Evolutionary conservation across 2,329 filamentous ascomycete genomes (phyloP).

Genomic region (Westerdykella sp.): DNA sequence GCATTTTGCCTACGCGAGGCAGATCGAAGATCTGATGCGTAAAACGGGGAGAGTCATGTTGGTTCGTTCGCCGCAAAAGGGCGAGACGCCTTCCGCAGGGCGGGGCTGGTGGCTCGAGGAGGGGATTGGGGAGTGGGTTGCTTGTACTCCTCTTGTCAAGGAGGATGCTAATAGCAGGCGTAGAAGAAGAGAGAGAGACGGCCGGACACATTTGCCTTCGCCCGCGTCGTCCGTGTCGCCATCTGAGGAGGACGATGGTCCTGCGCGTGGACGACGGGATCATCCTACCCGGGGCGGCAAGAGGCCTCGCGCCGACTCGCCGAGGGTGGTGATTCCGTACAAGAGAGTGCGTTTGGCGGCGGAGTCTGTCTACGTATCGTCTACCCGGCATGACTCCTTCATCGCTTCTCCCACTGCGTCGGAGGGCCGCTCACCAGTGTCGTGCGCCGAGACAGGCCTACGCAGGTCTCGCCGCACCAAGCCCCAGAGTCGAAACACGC

Average conservation of each 20-base stretch:
- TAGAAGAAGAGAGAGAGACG: slow-evolving; percentile 15
- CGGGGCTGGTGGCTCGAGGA: slow-evolving; percentile 41
- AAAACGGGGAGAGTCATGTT: slow-evolving; percentile 22
- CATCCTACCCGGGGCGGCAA: slow-evolving; percentile 19
- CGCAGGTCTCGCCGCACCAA: slow-evolving; percentile 5
- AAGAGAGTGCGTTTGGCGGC: slow-evolving; percentile 15
- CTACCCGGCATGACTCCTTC: slow-evolving; percentile 7
- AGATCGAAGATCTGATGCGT: slow-evolving; percentile 30
- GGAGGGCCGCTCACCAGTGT: too few species aligned
- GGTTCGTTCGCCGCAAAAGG: slow-evolving; percentile 23
- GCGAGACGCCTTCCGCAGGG: slow-evolving; percentile 18
- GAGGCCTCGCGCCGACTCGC: slow-evolving; percentile 20
- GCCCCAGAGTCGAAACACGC: slow-evolving; percentile 1
- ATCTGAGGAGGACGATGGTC: slow-evolving; percentile 4
- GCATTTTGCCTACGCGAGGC: slow-evolving; percentile 24
- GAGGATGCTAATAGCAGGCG: slow-evolving; percentile 10
- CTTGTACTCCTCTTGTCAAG: slow-evolving; percentile 34
- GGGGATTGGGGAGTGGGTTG: slow-evolving; percentile 43
- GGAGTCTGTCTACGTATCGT: too few species aligned
- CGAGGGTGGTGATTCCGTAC: slow-evolving; percentile 21
- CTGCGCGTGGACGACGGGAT: slow-evolving; percentile 6
- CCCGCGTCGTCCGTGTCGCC: slow-evolving; percentile 23
- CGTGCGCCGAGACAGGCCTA: neutral
- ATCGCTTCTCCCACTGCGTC: neutral
- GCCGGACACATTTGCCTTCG: slow-evolving; percentile 17